Base-by-base conservation (phyloP, 805 yeast species). In the Spencermartinsiella europaea region DNA sequence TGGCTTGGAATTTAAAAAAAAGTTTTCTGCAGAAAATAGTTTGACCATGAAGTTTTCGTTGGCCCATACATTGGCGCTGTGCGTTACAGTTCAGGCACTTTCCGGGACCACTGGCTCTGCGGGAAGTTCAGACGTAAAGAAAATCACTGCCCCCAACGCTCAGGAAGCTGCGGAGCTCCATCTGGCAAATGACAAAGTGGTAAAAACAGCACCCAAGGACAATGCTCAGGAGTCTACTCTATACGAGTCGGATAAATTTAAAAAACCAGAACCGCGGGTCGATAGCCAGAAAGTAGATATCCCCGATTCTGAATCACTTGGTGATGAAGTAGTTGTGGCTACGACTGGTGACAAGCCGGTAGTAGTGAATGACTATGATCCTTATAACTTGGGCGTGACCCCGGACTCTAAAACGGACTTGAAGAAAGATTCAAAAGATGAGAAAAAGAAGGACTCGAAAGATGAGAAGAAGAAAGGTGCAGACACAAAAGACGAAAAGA, bases 291-390 rank as follows among this genome's bases (percentile, higher is more conserved):
- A 53, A 37, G 47, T 53, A n/a, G 59, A 55, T 35, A 46, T 50
- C 21, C 55, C 57, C 14, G 61, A 58, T 38, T 36, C 45, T 17
- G 46, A 37, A 16, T 35, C 45, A n/a, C 45, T 44, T 31, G 49
- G 37, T 21, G 48, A 41, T 17, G 46, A 49, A 31, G 47, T 44
- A 15, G 36, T 44, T 12, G 58, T 51, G 27, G 53, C 53, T 1
- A 45, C 42, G 10, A 49, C 49, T 3, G 57, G 55, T 27, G 53
- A 56, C 41, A 55, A 60, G 34, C 61, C 67, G 3, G 60, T 56
- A n/a, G 64, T 64, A 21, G 53, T 63, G 25, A 62, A 63, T 48
- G 70, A 66, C 46, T 66, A 64, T 44, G 67, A 65, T 46, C 68
- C 69, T 10, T 58, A 52, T 39, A 57, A 65, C 21, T 49, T 64